phyloP scores from a whole-genome alignment of 371 early-diverging fungal species.

The Homolaphlyctis polyrhiza region DNA sequence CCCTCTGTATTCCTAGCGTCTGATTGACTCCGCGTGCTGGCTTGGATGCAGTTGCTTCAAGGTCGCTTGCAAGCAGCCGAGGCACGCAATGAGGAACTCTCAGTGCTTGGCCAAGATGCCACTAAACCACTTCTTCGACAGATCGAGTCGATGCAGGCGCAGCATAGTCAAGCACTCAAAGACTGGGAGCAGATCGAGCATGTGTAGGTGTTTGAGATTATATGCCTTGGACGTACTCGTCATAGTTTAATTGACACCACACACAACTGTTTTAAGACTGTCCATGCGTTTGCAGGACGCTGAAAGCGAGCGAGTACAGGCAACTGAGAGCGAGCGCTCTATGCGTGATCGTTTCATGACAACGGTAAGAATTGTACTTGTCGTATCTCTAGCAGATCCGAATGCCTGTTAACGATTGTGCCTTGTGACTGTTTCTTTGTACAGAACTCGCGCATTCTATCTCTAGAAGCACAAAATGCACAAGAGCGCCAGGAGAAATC shows the following conservation, averaged over 20 bases:
- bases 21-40: too few relatives aligned
- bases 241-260: too few relatives aligned
- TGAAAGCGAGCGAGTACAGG: constrained; percentile 34
- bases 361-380: constrained; percentile 10
- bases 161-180: constrained; percentile 49
- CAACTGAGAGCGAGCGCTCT: constrained; percentile 28
- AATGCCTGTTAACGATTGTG: neutral
- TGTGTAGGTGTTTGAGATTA: constrained; percentile 40
- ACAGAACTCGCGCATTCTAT: constrained; percentile 15
- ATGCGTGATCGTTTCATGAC: constrained; percentile 12
- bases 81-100: constrained; percentile 54
- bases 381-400: neutral
- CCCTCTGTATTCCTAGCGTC: too few relatives aligned
- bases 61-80: constrained; percentile 55
- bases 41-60: constrained; percentile 48
- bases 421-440: neutral
- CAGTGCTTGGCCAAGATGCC: constrained; percentile 45
- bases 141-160: constrained; percentile 63
- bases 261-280: constrained; percentile 13
- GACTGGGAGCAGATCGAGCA: constrained; percentile 66
- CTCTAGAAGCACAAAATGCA: constrained; percentile 21
- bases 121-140: constrained; percentile 61
- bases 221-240: too few relatives aligned
- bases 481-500: constrained; percentile 26
- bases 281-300: constrained; percentile 43